Base-by-base conservation (phyloP, 805 yeast genomes). In the Wickerhamiella parazyma region DNA sequence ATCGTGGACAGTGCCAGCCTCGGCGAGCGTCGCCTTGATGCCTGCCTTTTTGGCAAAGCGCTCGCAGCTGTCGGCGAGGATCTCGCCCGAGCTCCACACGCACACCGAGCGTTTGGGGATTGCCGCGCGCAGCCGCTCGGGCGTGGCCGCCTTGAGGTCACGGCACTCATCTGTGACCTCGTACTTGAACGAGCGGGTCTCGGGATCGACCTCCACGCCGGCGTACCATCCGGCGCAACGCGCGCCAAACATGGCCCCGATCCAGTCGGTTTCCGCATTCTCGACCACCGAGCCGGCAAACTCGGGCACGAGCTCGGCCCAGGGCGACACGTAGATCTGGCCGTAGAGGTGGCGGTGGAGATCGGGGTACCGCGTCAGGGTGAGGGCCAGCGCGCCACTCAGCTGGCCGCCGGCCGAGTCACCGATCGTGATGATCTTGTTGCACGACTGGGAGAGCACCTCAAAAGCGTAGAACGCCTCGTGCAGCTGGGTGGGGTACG, bases 341-440 rank as follows among this genome's bases (percentile, higher is more conserved):
- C 34, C 45, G 26, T 16, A 42, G 34, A 33, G 36, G 16, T 39
- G 29, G 11, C 18, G 18, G 11, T 33, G 38, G 11, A 28, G 40
- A 10, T 41, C 38, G 12, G 36, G 36, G 33, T 16, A 21, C 12
- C 18, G n/a, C 14, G 19, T 21, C 18, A 36, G 39, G 6, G 21
- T 14, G 20, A 42, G 33, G 14, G 36, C 33, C 17, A 36, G 29
- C 3, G 45, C 51, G 11, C 57, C 40, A 1, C 50, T 45, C 24
- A 61, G 45, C 37, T 57, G 55, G 1, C 57, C 64, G 19, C 65
- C 64, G 10, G 58, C 58, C 8, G 63, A 59, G 41, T 61, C 65
- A 14, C 65, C 65, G 21, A 50, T 42, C 3, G 55, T 38, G 9
- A 55, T 45, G 34, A 58, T 34, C 9, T 33, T 45, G 28, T 50